phyloP scores from a whole-genome alignment of 345 rosid genomes.

The Cardamine resedifolia region DNA sequence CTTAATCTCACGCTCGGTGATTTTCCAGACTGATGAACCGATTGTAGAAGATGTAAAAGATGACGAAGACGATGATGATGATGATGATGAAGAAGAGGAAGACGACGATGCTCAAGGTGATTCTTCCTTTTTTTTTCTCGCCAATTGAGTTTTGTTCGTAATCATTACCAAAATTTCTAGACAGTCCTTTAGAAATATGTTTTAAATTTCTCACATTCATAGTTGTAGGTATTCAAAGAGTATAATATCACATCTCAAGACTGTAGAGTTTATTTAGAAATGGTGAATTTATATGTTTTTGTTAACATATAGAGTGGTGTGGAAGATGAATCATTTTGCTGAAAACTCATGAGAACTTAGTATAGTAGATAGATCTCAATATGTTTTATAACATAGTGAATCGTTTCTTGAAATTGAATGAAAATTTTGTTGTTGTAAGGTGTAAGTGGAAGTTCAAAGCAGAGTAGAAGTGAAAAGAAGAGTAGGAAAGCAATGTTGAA shows the following conservation, averaged over 20 bases:
- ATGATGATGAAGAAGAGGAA: slow-evolving; percentile 67
- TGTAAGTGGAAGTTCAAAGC: slow-evolving; percentile 70
- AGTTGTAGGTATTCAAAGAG: not conserved
- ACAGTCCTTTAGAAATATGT: not conserved
- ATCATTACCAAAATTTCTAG: not conserved
- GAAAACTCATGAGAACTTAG: not conserved
- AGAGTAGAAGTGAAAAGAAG: slow-evolving; percentile 90
- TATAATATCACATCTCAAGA: not conserved
- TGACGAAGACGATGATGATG: slow-evolving; percentile 66
- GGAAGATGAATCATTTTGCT: slow-evolving; percentile 4
- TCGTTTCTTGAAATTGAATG: not conserved
- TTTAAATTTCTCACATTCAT: not conserved
- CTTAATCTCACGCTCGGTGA: not conserved
- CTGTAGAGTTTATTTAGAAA: not conserved
- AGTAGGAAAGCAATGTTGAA: slow-evolving; percentile 85
- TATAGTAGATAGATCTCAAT: not conserved
- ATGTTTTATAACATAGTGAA: not conserved
- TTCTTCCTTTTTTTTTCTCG: not conserved
- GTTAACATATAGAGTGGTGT: not conserved
- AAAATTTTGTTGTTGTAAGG: slow-evolving; percentile 43
- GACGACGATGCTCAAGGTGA: slow-evolving; percentile 62
- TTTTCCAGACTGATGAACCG: slow-evolving; percentile 49
- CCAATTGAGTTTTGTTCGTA: not conserved
- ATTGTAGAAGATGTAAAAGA: slow-evolving; percentile 72
- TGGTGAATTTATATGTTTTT: not conserved